A percentile compares a stretch with the other conserved stretches of the same genome.
These are phyloP conservation scores for Wallacemonas sp. DNA, from an alignment of 208 protist species.

Conservation along the genomic window DNA sequence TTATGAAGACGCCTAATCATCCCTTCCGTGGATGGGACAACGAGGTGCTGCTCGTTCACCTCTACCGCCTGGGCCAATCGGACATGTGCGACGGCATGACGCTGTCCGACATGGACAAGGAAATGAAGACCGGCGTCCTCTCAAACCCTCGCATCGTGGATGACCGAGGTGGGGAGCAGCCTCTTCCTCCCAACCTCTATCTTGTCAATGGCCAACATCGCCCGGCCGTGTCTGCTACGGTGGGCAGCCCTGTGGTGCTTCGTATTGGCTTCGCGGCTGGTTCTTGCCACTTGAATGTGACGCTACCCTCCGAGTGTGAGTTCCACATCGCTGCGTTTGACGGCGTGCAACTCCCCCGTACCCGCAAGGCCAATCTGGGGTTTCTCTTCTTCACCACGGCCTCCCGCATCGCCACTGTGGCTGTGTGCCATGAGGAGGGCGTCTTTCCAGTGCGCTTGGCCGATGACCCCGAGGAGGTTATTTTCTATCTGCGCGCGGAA, in stretches of 20 bases:
- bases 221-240: constrained; percentile 48
- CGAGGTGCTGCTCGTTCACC: constrained; percentile 65
- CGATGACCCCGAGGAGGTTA: constrained; percentile 24
- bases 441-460: constrained; percentile 46
- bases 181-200: constrained; percentile 64
- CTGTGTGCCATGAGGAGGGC: constrained; percentile 47
- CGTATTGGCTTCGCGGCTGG: constrained; percentile 73
- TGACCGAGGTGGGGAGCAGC: constrained; percentile 27
- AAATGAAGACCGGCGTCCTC: constrained; percentile 49
- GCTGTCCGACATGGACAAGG: constrained; percentile 41
- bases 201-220: constrained; percentile 88
- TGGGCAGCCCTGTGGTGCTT: constrained; percentile 48
- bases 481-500: constrained; percentile 53
- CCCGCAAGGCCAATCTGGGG: constrained; percentile 29
- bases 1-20: constrained; percentile 40
- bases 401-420: constrained; percentile 53
- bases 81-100: constrained; percentile 57
- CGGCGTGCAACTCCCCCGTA: constrained; percentile 60
- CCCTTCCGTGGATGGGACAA: constrained; percentile 39
- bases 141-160: constrained; percentile 55
- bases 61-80: constrained; percentile 64
- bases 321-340: constrained; percentile 67
- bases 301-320: constrained; percentile 53
- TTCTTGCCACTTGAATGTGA: constrained; percentile 76
- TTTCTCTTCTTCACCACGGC: constrained; percentile 87